Percentiles rank a stretch among this genome's conserved stretches.
Evolutionary conservation across 768 basidiomycete species (phyloP).

Genomic region (Russula ochroleuca): DNA sequence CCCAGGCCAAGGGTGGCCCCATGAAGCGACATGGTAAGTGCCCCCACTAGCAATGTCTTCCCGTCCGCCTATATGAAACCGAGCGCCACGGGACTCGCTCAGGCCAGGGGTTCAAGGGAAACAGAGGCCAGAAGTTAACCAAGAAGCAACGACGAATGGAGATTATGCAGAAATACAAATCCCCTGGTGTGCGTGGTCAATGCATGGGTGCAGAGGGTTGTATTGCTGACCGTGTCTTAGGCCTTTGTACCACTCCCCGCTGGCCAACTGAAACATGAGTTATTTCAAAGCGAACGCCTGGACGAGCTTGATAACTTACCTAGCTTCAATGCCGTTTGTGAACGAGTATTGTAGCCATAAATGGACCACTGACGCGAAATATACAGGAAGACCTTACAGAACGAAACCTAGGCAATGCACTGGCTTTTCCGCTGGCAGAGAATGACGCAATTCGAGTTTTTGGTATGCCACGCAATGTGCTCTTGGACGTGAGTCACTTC

Average conservation of each 20-base stretch:
- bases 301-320: constrained; percentile 38
- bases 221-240: constrained; percentile 30
- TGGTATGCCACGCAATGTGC: constrained; percentile 13
- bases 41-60: not conserved
- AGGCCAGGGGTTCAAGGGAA: constrained; percentile 24
- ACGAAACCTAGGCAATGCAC: constrained; percentile 17
- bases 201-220: not conserved
- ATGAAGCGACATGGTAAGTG: constrained; percentile 20
- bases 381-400: constrained; percentile 19
- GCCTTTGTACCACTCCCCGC: constrained; percentile 43
- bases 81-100: not conserved
- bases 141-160: constrained; percentile 13
- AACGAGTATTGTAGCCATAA: not conserved
- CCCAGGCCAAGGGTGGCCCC: constrained; percentile 16
- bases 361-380: not conserved
- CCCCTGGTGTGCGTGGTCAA: constrained; percentile 21
- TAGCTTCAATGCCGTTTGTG: constrained; percentile 42
- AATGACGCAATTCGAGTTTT: constrained; percentile 26
- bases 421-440: constrained; percentile 24
- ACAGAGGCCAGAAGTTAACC: constrained; percentile 5
- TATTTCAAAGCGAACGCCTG: constrained; percentile 41
- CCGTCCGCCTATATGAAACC: not conserved
- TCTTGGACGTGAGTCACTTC: constrained; percentile 19
- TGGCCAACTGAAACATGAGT: constrained; percentile 37
- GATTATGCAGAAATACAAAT: constrained; percentile 14